phyloP scores from a whole-genome alignment of 2,329 filamentous ascomycete species.

The Byssothecium circinans region DNA sequence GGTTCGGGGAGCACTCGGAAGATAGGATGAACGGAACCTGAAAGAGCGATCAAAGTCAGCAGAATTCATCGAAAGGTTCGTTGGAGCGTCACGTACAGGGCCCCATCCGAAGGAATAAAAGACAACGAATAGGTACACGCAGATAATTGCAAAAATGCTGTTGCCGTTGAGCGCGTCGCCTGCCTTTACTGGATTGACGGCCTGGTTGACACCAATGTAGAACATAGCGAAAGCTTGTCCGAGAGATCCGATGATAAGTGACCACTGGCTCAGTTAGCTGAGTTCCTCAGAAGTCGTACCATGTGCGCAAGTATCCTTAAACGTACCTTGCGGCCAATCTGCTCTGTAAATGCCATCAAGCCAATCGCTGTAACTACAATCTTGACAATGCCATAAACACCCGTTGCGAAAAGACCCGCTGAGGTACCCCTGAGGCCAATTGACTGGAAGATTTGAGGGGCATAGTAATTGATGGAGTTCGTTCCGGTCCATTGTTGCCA shows the following conservation, averaged over 20 bases:
- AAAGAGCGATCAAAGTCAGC: too few species aligned
- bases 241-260: slow-evolving; percentile 45
- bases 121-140: slow-evolving; percentile 54
- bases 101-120: slow-evolving; percentile 54
- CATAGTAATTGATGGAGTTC: slow-evolving; percentile 47
- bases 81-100: slow-evolving; percentile 18
- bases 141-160: slow-evolving; percentile 53
- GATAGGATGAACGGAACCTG: slow-evolving; percentile 48
- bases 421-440: slow-evolving; percentile 45
- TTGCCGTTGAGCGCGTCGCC: slow-evolving; percentile 38
- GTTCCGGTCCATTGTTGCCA: slow-evolving; percentile 47
- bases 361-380: slow-evolving; percentile 48
- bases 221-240: slow-evolving; percentile 51
- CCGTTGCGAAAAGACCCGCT: slow-evolving; percentile 49
- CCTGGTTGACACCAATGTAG: slow-evolving; percentile 37
- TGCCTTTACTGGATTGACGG: slow-evolving; percentile 35
- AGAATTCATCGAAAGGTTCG: too few species aligned
- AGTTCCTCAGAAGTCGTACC: not conserved
- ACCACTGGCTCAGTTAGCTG: slow-evolving; percentile 32
- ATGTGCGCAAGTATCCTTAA: slow-evolving; percentile 1
- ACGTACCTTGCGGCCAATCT: slow-evolving; percentile 47
- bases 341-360: slow-evolving; percentile 50
- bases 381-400: slow-evolving; percentile 52
- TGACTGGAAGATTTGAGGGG: slow-evolving; percentile 49
- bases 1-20: slow-evolving; percentile 46